These are phyloP conservation scores for Pelargonium myrrhifolium DNA, from an alignment of 441 rosid genomes.

Conservation along the genomic window DNA sequence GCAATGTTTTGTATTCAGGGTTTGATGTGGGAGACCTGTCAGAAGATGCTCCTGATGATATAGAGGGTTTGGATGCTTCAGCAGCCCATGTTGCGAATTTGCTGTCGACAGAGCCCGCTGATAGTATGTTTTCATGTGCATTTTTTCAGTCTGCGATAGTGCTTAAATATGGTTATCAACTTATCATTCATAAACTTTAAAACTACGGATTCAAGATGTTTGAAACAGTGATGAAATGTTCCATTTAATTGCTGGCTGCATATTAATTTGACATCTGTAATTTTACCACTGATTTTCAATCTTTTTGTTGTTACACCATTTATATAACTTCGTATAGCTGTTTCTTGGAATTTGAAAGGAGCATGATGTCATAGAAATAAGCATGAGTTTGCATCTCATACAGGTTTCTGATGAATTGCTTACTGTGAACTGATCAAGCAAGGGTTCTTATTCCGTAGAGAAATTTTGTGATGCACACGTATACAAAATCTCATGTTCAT, in stretches of 20 bases:
- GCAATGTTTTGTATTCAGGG: slow-evolving; percentile 44
- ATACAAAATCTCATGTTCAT: no score
- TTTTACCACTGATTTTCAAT: background rate
- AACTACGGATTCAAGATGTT: no score
- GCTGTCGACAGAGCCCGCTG: slow-evolving; percentile 80
- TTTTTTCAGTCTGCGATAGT: background rate
- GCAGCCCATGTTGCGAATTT: slow-evolving; percentile 79
- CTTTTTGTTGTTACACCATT: background rate
- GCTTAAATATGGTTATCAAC: no score
- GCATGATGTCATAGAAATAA: background rate
- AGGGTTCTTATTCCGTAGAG: no score
- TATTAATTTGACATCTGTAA: background rate
- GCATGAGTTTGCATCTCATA: background rate
- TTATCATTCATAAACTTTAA: no score
- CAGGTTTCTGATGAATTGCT: no score
- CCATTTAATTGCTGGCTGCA: no score
- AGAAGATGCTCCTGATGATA: slow-evolving; percentile 74
- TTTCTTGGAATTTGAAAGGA: background rate
- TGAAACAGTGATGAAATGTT: no score
- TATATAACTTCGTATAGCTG: background rate
- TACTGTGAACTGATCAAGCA: background rate
- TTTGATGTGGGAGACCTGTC: slow-evolving; percentile 76
- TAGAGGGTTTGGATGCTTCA: slow-evolving; percentile 81
- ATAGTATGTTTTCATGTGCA: slow-evolving; percentile 38
- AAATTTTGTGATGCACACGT: no score